Evolutionary conservation across 805 yeast species (phyloP).

Genomic region (Maudiozyma bulderi): DNA sequence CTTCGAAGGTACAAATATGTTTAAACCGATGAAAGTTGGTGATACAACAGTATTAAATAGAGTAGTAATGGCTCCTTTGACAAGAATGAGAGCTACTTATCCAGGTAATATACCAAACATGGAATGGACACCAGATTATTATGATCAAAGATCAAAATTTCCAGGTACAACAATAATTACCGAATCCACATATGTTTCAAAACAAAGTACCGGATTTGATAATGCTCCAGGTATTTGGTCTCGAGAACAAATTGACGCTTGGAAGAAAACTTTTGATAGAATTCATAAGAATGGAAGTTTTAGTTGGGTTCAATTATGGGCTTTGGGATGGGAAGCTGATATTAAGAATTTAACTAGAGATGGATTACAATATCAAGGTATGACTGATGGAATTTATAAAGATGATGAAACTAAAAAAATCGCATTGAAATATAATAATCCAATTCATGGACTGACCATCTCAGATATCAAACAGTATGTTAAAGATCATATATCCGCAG

Average conservation of each 20-base stretch:
- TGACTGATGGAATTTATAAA: constrained; percentile 30
- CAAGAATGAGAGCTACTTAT: constrained; percentile 31
- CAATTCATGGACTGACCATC: constrained; percentile 22
- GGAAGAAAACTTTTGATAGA: constrained; percentile 39
- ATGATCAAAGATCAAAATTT: constrained; percentile 40
- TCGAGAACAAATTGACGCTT: constrained; percentile 36
- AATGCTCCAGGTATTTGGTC: constrained; percentile 42
- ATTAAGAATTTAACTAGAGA: constrained; percentile 30
- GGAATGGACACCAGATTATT: constrained; percentile 40
- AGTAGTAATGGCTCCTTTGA: constrained; percentile 34
- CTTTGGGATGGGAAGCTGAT: constrained; percentile 33
- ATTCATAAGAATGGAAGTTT: constrained; percentile 43
- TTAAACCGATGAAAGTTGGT: constrained; percentile 37
- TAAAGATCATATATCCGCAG: constrained; percentile 35
- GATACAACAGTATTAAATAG: constrained; percentile 28
- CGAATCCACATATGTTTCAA: constrained; percentile 46
- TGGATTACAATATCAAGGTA: constrained; percentile 32
- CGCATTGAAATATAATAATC: constrained; percentile 27
- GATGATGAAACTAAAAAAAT: constrained; percentile 26
- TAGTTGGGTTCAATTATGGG: constrained; percentile 44
- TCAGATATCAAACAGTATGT: constrained; percentile 33
- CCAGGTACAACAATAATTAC: constrained; percentile 47
- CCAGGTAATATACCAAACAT: constrained; percentile 32
- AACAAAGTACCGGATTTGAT: constrained; percentile 32
- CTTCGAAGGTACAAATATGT: constrained; percentile 11